phyloP scores from a whole-genome alignment of 352 stramenopile genomes.

The Globisporangium takayamanum region DNA sequence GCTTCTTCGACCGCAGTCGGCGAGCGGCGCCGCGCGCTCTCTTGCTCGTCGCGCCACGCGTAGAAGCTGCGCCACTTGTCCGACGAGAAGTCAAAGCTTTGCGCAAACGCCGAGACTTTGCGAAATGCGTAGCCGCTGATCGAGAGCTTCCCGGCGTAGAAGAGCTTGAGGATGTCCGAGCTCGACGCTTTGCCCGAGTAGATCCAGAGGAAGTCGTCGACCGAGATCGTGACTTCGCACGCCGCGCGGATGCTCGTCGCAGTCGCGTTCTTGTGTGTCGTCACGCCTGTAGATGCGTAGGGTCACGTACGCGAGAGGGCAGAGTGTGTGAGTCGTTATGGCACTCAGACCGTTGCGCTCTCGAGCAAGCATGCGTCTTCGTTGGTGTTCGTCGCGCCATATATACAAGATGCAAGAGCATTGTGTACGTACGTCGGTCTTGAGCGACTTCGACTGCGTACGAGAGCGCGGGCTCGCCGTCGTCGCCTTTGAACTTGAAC shows the following conservation, averaged over 20 bases:
- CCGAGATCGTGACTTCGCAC: constrained; percentile 79
- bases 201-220: constrained; percentile 83
- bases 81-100: constrained; percentile 84
- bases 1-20: constrained; percentile 28
- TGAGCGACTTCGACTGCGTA: constrained; percentile 67
- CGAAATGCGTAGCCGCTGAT: constrained; percentile 82
- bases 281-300: constrained; percentile 23
- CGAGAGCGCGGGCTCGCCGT: constrained; percentile 34
- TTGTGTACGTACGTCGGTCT: constrained; percentile 19
- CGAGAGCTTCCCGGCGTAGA: constrained; percentile 67
- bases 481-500: constrained; percentile 71
- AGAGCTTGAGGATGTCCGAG: constrained; percentile 70
- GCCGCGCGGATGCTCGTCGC: constrained; percentile 34
- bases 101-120: constrained; percentile 70
- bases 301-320: not conserved
- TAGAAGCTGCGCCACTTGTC: constrained; percentile 80
- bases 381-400: not conserved
- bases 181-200: constrained; percentile 83
- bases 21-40: constrained; percentile 23
- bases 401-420: not conserved
- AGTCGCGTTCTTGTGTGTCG: constrained; percentile 49
- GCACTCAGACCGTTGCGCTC: not conserved
- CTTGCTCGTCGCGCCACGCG: constrained; percentile 38
- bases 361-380: constrained; percentile 3
- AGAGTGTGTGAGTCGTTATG: not conserved